Evolutionary conservation across 2,329 filamentous ascomycete genomes (phyloP).

Genomic region (Helminthosporium solani): DNA sequence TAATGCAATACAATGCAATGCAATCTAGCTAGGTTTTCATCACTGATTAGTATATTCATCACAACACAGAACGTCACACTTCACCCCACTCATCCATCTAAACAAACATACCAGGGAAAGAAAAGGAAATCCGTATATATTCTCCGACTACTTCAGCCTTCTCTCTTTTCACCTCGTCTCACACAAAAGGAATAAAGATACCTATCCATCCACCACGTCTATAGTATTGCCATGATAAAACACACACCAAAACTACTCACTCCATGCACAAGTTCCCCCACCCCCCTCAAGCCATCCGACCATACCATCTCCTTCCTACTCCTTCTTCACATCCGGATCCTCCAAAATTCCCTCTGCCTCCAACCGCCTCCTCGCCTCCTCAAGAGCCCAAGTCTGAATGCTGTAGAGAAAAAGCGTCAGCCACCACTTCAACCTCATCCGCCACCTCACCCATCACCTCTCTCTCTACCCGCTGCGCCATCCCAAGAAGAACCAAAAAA

Average conservation of each 20-base stretch:
- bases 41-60: no score
- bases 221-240: background rate
- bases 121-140: no score
- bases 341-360: conserved; percentile 92
- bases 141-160: no score
- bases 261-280: background rate
- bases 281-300: background rate
- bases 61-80: no score
- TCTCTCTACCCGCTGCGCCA: background rate
- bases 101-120: no score
- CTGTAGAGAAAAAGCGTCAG: conserved; percentile 54
- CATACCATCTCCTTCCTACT: conserved; percentile 13
- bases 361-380: conserved; percentile 92
- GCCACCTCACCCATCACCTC: background rate
- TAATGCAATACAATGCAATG: no score
- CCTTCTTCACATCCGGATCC: conserved; percentile 64
- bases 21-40: no score
- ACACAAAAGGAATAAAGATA: no score
- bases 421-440: background rate
- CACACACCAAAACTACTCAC: no score
- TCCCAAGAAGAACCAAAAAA: background rate
- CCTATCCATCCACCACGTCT: no score
- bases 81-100: no score
- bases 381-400: conserved; percentile 98
- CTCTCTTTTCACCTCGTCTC: no score